Conservation (phyloP, 148 eudicot genomes). For the Selenicereus undatus region DNA sequence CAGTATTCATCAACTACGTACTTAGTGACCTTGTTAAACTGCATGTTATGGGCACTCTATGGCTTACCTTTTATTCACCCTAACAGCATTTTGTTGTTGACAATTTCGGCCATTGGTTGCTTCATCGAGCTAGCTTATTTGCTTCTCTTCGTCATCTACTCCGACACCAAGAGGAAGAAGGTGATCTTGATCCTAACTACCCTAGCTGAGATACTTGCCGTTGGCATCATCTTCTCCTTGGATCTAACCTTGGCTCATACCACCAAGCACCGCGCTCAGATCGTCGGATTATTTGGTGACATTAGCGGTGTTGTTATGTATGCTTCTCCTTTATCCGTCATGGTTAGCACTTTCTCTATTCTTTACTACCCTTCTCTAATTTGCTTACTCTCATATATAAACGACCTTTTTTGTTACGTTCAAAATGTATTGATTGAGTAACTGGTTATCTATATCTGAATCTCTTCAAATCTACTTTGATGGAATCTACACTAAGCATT, state of each 20-base stretch:
- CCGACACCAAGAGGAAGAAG: constrained; percentile 36
- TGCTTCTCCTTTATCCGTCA: constrained; percentile 70
- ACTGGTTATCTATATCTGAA: too few species aligned
- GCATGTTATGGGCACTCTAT: constrained; percentile 70
- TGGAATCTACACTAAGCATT: too few species aligned
- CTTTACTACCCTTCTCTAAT: neutral
- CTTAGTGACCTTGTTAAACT: constrained; percentile 60
- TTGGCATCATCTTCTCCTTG: constrained; percentile 36
- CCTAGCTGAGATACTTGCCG: constrained; percentile 33
- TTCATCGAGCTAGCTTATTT: constrained; percentile 56
- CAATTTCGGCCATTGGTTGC: constrained; percentile 60
- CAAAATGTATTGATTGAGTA: neutral
- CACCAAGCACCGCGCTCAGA: constrained; percentile 38
- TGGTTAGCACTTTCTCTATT: constrained; percentile 38
- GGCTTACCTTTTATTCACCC: constrained; percentile 87
- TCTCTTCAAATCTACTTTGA: too few species aligned
- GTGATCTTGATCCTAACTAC: constrained; percentile 30
- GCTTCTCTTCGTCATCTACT: constrained; percentile 47
- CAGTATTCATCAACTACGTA: constrained; percentile 74
- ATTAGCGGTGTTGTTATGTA: constrained; percentile 63
- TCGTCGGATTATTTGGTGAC: constrained; percentile 60
- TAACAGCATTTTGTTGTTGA: constrained; percentile 47
- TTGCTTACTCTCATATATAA: neutral
- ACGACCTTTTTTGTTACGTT: too few species aligned
- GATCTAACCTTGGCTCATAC: constrained; percentile 42